phyloP scores from a whole-genome alignment of 164 flowering plant species.

The Macadamia integrifolia region DNA sequence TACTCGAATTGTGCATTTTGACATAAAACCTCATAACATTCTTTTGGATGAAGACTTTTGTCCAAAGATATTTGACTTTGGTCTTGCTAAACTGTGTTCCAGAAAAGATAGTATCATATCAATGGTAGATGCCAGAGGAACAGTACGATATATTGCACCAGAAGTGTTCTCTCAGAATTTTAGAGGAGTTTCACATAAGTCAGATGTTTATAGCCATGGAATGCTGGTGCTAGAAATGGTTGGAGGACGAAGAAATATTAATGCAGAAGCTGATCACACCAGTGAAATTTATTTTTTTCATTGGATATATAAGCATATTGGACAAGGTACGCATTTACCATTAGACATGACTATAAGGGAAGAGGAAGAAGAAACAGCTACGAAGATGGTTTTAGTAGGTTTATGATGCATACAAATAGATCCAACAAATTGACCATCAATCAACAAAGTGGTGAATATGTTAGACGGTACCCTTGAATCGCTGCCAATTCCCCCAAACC shows the following conservation, averaged over 20 bases:
- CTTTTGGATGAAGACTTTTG: constrained; percentile 29
- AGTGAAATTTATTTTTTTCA: constrained; percentile 40
- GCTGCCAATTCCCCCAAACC: constrained; percentile 30
- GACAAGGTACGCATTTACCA: constrained; percentile 13
- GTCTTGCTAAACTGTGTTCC: constrained; percentile 32
- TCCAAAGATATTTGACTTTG: constrained; percentile 45
- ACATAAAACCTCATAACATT: constrained; percentile 46
- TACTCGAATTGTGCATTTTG: constrained; percentile 37
- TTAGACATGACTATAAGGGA: constrained; percentile 10
- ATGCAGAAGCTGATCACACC: background rate
- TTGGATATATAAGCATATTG: constrained; percentile 31
- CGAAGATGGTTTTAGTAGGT: constrained; percentile 38
- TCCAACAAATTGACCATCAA: constrained; percentile 33
- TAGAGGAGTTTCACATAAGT: constrained; percentile 39
- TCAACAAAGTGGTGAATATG: constrained; percentile 37
- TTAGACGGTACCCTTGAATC: constrained; percentile 27
- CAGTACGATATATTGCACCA: constrained; percentile 44
- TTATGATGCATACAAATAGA: constrained; percentile 42
- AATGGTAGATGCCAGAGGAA: constrained; percentile 34
- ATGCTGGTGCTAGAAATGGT: constrained; percentile 49
- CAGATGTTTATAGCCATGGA: constrained; percentile 53
- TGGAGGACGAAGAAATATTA: constrained; percentile 19
- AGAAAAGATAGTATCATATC: constrained; percentile 29
- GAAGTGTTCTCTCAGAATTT: constrained; percentile 31
- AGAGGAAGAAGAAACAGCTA: constrained; percentile 18